phyloP scores from a whole-genome alignment of 768 basidiomycete species.

The Amanita jacksonii region DNA sequence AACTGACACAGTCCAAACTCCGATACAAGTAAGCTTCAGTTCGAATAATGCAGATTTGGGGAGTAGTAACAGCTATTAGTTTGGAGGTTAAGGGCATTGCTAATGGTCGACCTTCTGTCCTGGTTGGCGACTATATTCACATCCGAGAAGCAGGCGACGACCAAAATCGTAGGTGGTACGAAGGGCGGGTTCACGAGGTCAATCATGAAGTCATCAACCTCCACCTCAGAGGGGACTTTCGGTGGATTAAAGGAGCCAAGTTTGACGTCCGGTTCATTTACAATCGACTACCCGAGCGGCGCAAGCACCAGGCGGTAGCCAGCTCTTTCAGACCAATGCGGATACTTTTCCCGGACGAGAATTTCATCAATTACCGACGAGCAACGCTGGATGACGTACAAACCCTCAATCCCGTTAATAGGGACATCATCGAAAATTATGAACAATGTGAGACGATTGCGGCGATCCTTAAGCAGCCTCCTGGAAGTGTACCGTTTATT shows the following conservation, averaged over 20 bases:
- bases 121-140: slow-evolving; percentile 39
- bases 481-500: slow-evolving; percentile 45
- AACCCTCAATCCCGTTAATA: slow-evolving; percentile 19
- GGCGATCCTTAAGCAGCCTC: slow-evolving; percentile 33
- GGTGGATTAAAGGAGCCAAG: slow-evolving; percentile 24
- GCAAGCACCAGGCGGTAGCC: slow-evolving; percentile 45
- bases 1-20: slow-evolving; percentile 24
- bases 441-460: slow-evolving; percentile 43
- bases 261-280: slow-evolving; percentile 49
- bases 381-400: slow-evolving; percentile 15
- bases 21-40: slow-evolving; percentile 32
- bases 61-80: slow-evolving; percentile 17
- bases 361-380: slow-evolving; percentile 16
- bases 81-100: slow-evolving; percentile 45
- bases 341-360: slow-evolving; percentile 36
- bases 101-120: slow-evolving; percentile 49
- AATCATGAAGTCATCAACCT: slow-evolving; percentile 33
- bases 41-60: not conserved
- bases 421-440: slow-evolving; percentile 29
- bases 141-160: slow-evolving; percentile 20
- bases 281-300: slow-evolving; percentile 41
- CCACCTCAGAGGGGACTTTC: slow-evolving; percentile 37
- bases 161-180: slow-evolving; percentile 24
- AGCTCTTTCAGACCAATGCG: slow-evolving; percentile 28
- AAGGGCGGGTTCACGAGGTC: slow-evolving; percentile 42